These are phyloP conservation scores for Fusarium musae DNA, from an alignment of 2,329 filamentous ascomycete genomes.

Conservation along the genomic window DNA sequence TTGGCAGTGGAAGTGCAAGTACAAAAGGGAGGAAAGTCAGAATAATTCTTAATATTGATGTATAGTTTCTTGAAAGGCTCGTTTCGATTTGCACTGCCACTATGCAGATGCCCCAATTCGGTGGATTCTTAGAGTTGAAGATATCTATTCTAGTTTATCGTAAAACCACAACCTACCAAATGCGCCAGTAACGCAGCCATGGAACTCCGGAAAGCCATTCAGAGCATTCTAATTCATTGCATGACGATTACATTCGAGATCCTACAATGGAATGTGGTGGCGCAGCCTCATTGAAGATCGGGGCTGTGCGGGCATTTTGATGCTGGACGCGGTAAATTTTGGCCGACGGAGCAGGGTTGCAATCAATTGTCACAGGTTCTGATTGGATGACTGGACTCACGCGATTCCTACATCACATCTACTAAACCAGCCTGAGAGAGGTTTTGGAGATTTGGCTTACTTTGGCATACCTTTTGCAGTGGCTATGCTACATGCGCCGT, in stretches of 20 bases:
- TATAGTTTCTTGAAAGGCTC: background rate
- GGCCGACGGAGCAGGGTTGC: background rate
- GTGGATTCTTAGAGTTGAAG: rapidly evolving
- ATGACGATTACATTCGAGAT: background rate
- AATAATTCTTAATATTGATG: background rate
- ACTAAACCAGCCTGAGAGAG: background rate
- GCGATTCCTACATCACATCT: background rate
- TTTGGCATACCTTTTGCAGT: background rate
- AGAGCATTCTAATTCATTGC: rapidly evolving
- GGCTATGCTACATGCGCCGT: background rate
- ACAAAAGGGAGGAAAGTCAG: background rate
- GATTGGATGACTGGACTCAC: background rate
- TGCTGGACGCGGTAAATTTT: background rate
- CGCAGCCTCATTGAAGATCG: background rate
- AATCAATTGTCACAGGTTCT: rapidly evolving
- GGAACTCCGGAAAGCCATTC: background rate
- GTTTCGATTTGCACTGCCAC: background rate
- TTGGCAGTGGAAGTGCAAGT: background rate
- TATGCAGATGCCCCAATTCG: background rate
- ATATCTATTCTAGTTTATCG: background rate
- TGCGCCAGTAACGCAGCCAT: rapidly evolving
- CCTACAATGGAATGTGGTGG: background rate
- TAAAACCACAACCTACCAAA: background rate
- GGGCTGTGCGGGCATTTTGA: background rate
- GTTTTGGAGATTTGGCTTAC: rapidly evolving